Evolutionary conservation across 176 grass and related monocot species (phyloP), one percentile per base, ranked within the genome.

Genomic region (Oryza brachyantha): DNA sequence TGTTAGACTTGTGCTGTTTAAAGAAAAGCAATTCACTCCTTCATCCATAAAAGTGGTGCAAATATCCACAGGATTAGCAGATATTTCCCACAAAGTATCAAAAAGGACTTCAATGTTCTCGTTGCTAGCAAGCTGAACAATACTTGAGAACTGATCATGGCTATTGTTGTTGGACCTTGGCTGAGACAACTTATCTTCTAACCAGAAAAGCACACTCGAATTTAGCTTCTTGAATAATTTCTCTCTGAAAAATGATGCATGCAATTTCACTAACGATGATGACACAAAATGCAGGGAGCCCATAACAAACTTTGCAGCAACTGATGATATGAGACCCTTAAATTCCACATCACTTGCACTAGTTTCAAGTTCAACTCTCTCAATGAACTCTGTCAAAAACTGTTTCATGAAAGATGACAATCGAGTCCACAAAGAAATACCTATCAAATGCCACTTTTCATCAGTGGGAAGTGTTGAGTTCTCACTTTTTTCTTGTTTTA

Each of bases 381-480:
- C 83, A 82, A 62, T 17, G 24, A 94, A 84, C 42, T 88, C 81
- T 31, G 35, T 70, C 65, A 90, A 81, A 65, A 70, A 78, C 63
- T 83, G 78, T 79, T 92, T 83, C 74, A 85, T 58, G 77, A 94
- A 69, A 31, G 70, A 92, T 54, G 83, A 76, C 61, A 97, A 79
- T 46, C 78, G 83, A 74, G 88, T 80, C 92, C 91, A 97, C 66
- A 94, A 84, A 75, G 79, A 97, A 85, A 66, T 31, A 42, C 83
- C 70, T 75, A 92, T 73, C 75, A 94, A 69, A 75, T 79, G 76
- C 95, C 95, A 97, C 42, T 92, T 97, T 64, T 97, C 95, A 86
- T 97, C 80, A 86, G 76, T 21, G 60, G 83, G 41, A 72, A 81
- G 32, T 43, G 40, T 79, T 25, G n/a, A 70, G 84, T 52, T 69